Base-by-base conservation (phyloP, 352 stramenopile genomes). In the Globisporangium splendens region DNA sequence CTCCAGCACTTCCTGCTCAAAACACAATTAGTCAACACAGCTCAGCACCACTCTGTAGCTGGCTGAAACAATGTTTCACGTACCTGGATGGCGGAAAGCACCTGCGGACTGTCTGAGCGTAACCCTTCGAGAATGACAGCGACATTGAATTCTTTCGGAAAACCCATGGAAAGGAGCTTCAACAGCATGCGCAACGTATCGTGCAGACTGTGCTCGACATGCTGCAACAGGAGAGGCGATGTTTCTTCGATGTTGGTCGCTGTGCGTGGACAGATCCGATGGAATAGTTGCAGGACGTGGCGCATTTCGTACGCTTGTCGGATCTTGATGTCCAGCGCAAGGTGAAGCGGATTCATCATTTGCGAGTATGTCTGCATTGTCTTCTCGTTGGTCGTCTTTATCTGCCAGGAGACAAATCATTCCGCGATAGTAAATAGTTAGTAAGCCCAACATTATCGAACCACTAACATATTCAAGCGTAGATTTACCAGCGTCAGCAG, bases 61-160 rank as follows among this genome's bases (percentile, higher is more conserved):
- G 50, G 21, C n/a, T 47, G 4, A 31, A 11, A 55, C 0, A 0
- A 52, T 11, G 12, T 20, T 28, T 14, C 15, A 2, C 41, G 24
- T 49, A 89, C 79, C 64, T 89, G 82, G 22, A 95, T 91, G 1
- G 85, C 85, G 11, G 80, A 86, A 49, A 90, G 77, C 4, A 92
- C 83, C 80, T 95, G 76, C 0, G 61, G 59, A 2, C 82, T 60
- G 61, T 95, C 78, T 1, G 86, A 92, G 44, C 86, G 68, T 6
- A 95, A 51, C 0, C 83, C 83, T 68, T 95, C 83, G 4, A 95
- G 50, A 58, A 95, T 89, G 8, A 95, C 83, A 18, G 75, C 58
- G 10, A 95, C 78, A 51, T 89, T 86, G 50, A 95, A 95, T 24
- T 89, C 82, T 49, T 83, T 85, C 10, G 86, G 86, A 24, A 95